Percentiles rank a stretch among this genome's conserved stretches.
phyloP scores from a whole-genome alignment of 1,284 basidiomycete genomes.

The Somion occarium region DNA sequence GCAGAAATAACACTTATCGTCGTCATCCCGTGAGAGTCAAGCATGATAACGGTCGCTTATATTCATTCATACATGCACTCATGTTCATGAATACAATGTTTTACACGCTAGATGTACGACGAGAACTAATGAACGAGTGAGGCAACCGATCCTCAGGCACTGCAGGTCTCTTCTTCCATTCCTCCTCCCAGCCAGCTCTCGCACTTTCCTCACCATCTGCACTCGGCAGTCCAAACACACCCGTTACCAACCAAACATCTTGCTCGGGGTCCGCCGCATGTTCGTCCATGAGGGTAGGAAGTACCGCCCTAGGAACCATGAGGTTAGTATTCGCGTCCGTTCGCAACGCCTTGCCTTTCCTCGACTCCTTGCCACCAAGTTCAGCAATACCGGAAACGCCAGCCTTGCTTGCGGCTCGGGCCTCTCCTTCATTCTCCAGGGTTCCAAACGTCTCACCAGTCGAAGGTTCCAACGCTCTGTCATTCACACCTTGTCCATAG shows the following conservation, averaged over 20 bases:
- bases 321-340: slow-evolving; percentile 73
- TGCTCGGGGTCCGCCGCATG: slow-evolving; percentile 33
- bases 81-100: no score
- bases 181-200: slow-evolving; percentile 41
- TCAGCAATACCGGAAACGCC: slow-evolving; percentile 64
- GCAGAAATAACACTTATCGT: no score
- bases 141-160: slow-evolving; percentile 42
- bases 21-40: no score
- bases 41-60: no score
- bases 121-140: not conserved
- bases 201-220: slow-evolving; percentile 36
- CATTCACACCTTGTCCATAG: slow-evolving; percentile 56
- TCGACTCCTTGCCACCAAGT: slow-evolving; percentile 27
- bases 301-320: slow-evolving; percentile 61
- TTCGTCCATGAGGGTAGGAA: slow-evolving; percentile 58
- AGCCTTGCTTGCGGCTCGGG: slow-evolving; percentile 52
- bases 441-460: slow-evolving; percentile 43
- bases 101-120: no score
- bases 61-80: not conserved
- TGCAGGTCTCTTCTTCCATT: slow-evolving; percentile 49
- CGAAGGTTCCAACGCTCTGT: slow-evolving; percentile 49
- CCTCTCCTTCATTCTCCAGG: slow-evolving; percentile 37
- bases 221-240: slow-evolving; percentile 60
- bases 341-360: slow-evolving; percentile 48
- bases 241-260: slow-evolving; percentile 62